Conservation (phyloP, 2,329 filamentous ascomycete genomes). For the Colletotrichum tropicale region DNA sequence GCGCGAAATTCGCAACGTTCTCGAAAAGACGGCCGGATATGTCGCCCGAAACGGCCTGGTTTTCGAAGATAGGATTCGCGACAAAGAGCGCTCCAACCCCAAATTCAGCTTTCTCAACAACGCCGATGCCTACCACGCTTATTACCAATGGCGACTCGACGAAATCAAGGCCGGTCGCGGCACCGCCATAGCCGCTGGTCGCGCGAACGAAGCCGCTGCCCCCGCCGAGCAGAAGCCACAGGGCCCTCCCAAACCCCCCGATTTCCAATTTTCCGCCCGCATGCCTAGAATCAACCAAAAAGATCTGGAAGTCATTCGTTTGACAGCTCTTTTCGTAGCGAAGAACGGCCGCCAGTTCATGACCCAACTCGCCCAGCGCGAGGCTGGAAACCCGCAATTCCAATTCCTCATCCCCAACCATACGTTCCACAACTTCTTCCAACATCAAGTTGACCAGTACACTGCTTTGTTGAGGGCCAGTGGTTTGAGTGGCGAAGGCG, state of each 20-base stretch:
- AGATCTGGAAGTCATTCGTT: conserved; percentile 75
- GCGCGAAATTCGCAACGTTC: conserved; percentile 80
- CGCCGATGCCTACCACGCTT: conserved; percentile 83
- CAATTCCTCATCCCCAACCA: conserved; percentile 96
- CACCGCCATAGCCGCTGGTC: conserved; percentile 77
- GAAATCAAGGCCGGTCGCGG: conserved; percentile 87
- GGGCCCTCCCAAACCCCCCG: conserved; percentile 83
- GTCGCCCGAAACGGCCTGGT: conserved; percentile 71
- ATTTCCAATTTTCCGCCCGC: conserved; percentile 91
- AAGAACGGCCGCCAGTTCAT: conserved; percentile 93
- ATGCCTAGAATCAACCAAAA: conserved; percentile 98
- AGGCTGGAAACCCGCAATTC: conserved; percentile 91
- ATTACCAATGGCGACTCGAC: conserved; percentile 87
- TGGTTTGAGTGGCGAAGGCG: conserved; percentile 68
- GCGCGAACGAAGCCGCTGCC: conserved; percentile 65
- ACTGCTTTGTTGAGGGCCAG: conserved; percentile 75
- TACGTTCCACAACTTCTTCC: conserved; percentile 95
- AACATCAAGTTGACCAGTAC: conserved; percentile 91
- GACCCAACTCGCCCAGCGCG: conserved; percentile 86
- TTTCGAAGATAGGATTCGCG: conserved; percentile 84
- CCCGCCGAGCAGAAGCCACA: conserved; percentile 67
- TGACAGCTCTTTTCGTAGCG: conserved; percentile 91
- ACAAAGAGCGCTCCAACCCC: conserved; percentile 83
- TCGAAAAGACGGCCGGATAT: conserved; percentile 96
- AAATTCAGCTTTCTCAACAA: conserved; percentile 88